Conservation (phyloP, 805 yeast genomes). For the Kuraishia cidri region DNA sequence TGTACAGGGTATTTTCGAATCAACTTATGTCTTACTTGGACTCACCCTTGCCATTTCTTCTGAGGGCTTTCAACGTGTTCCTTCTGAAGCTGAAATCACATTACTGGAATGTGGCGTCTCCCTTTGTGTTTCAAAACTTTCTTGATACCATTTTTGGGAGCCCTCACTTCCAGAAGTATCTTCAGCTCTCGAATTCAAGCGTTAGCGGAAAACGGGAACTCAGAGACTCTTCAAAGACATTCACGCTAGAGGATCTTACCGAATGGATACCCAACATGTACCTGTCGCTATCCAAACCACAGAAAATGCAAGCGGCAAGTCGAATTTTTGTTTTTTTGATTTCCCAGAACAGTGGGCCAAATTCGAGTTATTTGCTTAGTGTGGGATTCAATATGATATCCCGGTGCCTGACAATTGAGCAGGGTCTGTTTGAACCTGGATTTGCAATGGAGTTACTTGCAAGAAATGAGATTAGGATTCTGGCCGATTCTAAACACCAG, state of each 20-base stretch:
- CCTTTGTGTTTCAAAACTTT: conserved; percentile 44
- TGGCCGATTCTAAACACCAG: background rate
- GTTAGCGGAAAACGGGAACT: too few species aligned
- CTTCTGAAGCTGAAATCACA: conserved; percentile 29
- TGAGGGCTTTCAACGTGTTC: conserved; percentile 40
- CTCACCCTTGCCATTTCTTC: conserved; percentile 41
- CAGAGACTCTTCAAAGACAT: background rate
- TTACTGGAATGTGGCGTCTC: conserved; percentile 50
- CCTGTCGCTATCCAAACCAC: background rate
- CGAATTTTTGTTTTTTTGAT: background rate
- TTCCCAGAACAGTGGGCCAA: background rate
- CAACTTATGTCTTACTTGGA: conserved; percentile 42
- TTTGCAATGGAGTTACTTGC: background rate
- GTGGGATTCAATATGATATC: background rate
- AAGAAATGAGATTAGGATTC: conserved; percentile 1
- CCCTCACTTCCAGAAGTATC: conserved; percentile 34
- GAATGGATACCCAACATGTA: background rate
- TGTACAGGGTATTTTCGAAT: conserved; percentile 32
- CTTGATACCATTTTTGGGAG: conserved; percentile 53
- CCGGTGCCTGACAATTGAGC: background rate
- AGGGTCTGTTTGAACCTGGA: background rate
- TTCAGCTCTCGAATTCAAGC: conserved; percentile 12
- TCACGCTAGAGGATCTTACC: background rate
- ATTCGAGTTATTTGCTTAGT: background rate
- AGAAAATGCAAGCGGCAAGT: background rate